Conservation (phyloP, 257 asterid species). For the Jacaranda mimosifolia region DNA sequence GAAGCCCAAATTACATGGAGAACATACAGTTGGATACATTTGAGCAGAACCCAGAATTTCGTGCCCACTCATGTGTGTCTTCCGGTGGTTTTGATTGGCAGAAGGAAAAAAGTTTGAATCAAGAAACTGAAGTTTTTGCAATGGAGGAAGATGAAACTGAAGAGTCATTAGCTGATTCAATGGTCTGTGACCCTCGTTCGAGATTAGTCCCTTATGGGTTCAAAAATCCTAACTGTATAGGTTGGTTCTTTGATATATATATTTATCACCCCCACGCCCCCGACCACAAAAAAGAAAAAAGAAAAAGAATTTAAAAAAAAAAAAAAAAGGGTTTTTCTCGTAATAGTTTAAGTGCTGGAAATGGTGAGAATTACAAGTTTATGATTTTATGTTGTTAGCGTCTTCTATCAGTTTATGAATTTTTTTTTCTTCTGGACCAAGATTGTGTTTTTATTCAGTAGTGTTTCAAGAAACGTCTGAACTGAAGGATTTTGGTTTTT, state of each 20-base stretch:
- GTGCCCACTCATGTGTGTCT: conserved; percentile 47
- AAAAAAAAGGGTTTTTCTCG: conserved; percentile 22
- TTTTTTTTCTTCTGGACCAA: background rate
- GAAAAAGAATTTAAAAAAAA: background rate
- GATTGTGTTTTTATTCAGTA: background rate
- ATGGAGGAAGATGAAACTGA: conserved; percentile 67
- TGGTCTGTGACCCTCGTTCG: conserved; percentile 81
- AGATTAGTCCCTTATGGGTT: conserved; percentile 69
- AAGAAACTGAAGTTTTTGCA: conserved; percentile 54
- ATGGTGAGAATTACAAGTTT: background rate
- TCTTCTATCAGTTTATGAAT: background rate
- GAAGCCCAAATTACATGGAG: conserved; percentile 49
- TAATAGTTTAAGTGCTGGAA: no score
- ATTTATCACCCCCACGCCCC: background rate
- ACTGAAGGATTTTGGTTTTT: background rate
- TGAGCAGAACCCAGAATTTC: conserved; percentile 46
- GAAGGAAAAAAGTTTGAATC: conserved; percentile 40
- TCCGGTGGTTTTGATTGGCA: conserved; percentile 42
- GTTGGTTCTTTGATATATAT: conserved; percentile 43
- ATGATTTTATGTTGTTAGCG: background rate
- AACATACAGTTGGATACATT: conserved; percentile 34
- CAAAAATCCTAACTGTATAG: conserved; percentile 54
- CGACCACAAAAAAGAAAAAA: background rate
- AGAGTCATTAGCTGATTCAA: conserved; percentile 66
- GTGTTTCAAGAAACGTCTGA: background rate